Base-by-base conservation (phyloP, 768 basidiomycete species). In the Podaxis sp. region DNA sequence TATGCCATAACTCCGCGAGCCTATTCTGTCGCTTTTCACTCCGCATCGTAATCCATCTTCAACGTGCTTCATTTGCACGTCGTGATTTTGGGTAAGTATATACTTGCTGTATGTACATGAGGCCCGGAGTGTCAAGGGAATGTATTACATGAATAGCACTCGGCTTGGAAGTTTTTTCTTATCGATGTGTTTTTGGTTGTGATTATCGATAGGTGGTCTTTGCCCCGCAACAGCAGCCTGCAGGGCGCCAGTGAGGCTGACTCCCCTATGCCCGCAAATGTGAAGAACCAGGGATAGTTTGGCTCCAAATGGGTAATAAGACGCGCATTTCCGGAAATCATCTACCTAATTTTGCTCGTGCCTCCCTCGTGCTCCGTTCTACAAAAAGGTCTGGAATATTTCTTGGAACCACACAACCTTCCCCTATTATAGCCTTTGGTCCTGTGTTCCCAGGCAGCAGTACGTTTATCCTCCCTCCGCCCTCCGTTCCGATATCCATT, bases 261-360 rank as follows among this genome's bases (percentile, higher is more conserved):
- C 22, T 60, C 48, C 58, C 58, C 58, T 60, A 38, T 60, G 58
- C 58, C 58, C 58, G 58, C 49, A 60, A 60, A 51, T 60, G 58
- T 60, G 58, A 60, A 60, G 58, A 52, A 60, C 50, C 37, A 60
- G 58, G 58, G 58, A 40, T 40, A 38, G 22, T 30, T 20, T 22
- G 24, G 33, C 58, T 60, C 58, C 49, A 51, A 60, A 60, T 60
- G n/a, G 58, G 58, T 51, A 51, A 50, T 52, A 28, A 38, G 48
- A 60, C 50, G 48, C 58, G 37, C 58, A 40, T 40, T 60, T 51
- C 48, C 58, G 46, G 58, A 36, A 37, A 24, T 22, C 10, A 58
- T 15, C 58, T n/a, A 60, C 33, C 48, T 60, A 60, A 60, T 50
- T 49, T 53, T 28, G 60, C 60, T 55, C 60, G 60, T 62, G 60